Percentiles rank a stretch among this genome's conserved stretches.
Conservation (phyloP, 306 rosid genomes). For the Macrotyloma uniflorum region DNA sequence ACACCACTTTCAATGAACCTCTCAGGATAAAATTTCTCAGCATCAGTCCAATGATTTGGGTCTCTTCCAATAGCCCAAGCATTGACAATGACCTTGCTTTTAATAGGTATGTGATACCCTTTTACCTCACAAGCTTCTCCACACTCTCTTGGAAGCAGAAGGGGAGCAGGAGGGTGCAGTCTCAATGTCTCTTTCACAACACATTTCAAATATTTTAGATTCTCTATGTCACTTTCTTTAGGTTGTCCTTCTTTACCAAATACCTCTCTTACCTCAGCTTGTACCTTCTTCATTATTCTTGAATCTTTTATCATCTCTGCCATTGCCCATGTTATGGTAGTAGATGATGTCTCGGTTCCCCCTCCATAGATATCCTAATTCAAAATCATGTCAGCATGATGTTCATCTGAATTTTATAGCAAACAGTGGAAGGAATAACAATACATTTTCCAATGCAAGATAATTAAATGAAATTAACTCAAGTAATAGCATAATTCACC, state of each 20-base stretch:
- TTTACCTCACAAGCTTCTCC: conserved; percentile 35
- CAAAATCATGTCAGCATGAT: background rate
- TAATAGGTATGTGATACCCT: conserved; percentile 42
- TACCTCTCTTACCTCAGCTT: conserved; percentile 37
- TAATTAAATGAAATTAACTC: background rate
- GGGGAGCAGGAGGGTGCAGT: conserved; percentile 42
- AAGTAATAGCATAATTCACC: background rate
- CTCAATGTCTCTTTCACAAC: conserved; percentile 47
- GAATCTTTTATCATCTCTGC: conserved; percentile 41
- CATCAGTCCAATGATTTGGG: conserved; percentile 26
- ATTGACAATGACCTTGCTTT: conserved; percentile 35
- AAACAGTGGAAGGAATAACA: background rate
- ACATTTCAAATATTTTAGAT: conserved; percentile 43
- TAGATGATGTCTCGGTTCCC: conserved; percentile 49
- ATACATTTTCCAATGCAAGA: background rate
- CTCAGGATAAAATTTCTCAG: conserved; percentile 40
- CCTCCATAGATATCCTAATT: conserved; percentile 29
- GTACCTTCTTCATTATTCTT: conserved; percentile 40
- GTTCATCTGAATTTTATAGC: background rate
- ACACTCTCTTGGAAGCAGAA: conserved; percentile 40
- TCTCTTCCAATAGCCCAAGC: conserved; percentile 53
- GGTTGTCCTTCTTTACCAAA: background rate
- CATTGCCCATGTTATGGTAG: conserved; percentile 44
- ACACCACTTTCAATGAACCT: conserved; percentile 24
- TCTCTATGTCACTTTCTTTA: conserved; percentile 17